These are phyloP conservation scores for Wallemia hederae DNA, from an alignment of 1,284 basidiomycete species.

Conservation along the genomic window DNA sequence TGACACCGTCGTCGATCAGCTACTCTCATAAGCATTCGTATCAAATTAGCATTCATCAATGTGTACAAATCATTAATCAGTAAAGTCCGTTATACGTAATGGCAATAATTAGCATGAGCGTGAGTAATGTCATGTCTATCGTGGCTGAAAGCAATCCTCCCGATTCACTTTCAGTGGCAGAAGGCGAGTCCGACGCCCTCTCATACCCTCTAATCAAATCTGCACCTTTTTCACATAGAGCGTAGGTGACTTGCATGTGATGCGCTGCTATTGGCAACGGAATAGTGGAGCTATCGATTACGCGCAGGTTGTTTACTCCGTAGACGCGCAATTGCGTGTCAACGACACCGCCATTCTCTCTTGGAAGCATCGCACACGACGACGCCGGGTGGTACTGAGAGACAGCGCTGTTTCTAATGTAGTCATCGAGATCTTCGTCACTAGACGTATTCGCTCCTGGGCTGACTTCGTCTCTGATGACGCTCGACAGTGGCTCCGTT, in stretches of 20 bases:
- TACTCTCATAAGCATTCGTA: slow-evolving; percentile 14
- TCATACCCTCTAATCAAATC: not conserved
- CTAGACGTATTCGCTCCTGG: not conserved
- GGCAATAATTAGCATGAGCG: not conserved
- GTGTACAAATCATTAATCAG: not conserved
- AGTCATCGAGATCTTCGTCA: not conserved
- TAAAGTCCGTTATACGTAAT: not conserved
- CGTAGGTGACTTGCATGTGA: not conserved
- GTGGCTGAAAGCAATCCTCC: not conserved
- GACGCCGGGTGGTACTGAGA: slow-evolving; percentile 26
- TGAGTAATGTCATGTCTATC: not conserved
- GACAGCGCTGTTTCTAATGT: not conserved
- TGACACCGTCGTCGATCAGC: slow-evolving; percentile 29
- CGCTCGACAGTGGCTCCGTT: not conserved
- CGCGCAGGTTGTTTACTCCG: slow-evolving; percentile 26
- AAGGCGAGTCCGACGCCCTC: not conserved
- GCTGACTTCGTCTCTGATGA: not conserved
- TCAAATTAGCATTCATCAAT: not conserved
- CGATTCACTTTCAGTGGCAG: not conserved
- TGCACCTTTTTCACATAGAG: not conserved
- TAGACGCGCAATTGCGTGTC: slow-evolving; percentile 31
- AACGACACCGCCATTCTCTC: slow-evolving; percentile 31
- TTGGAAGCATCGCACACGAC: slow-evolving; percentile 33
- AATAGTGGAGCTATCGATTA: slow-evolving; percentile 20
- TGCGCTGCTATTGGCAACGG: not conserved